Conservation (phyloP, 495 filamentous ascomycete genomes). For the Penicillium cosmopolitanum region DNA sequence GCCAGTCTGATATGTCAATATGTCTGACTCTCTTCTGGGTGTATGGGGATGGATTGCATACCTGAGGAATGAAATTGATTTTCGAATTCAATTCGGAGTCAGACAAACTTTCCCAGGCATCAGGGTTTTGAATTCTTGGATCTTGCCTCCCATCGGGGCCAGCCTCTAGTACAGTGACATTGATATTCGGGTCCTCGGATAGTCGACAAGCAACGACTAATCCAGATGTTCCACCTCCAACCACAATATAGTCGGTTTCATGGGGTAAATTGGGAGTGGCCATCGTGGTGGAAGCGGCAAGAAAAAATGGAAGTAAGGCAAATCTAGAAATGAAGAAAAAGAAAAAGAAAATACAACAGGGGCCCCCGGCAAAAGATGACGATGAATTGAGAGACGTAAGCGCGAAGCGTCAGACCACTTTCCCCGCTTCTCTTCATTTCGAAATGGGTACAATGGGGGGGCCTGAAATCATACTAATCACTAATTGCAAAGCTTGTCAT, state of each 20-base stretch:
- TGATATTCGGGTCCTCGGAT: conserved; percentile 43
- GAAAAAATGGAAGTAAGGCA: neutral
- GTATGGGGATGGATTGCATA: conserved; percentile 19
- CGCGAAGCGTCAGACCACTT: neutral
- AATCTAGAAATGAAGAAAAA: neutral
- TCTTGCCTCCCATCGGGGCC: conserved; percentile 50
- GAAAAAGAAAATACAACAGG: too few relatives aligned
- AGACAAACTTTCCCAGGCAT: conserved; percentile 38
- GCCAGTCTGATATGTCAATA: conserved; percentile 19
- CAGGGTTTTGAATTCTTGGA: conserved; percentile 44
- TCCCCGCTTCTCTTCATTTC: neutral
- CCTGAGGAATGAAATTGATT: conserved; percentile 53
- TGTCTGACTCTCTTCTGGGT: neutral
- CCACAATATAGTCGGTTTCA: conserved; percentile 36
- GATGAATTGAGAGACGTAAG: neutral
- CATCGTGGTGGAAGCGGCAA: conserved; percentile 9
- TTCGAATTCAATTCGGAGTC: conserved; percentile 60
- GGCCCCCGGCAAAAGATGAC: neutral
- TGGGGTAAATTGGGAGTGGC: conserved; percentile 4
- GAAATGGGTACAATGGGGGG: too few relatives aligned
- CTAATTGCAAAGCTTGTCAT: too few relatives aligned
- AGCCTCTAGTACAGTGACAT: conserved; percentile 57
- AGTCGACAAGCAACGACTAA: conserved; percentile 53
- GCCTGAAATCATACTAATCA: too few relatives aligned
- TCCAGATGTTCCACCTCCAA: conserved; percentile 52